These are phyloP conservation scores for Alternaria longipes DNA, from an alignment of 2,329 filamentous ascomycete species.

Conservation along the genomic window DNA sequence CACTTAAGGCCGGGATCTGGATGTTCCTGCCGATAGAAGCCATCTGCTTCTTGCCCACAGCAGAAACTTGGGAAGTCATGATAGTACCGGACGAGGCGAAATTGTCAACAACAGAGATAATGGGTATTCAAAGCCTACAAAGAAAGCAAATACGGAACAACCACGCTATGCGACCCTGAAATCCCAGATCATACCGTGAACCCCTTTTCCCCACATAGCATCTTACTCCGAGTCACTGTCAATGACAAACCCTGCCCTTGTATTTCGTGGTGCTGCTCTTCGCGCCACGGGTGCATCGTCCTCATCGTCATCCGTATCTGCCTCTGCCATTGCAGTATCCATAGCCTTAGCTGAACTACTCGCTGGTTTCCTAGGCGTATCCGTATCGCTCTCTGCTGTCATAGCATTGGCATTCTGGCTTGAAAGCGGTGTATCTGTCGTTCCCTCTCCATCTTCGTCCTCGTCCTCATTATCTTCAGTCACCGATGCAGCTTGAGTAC, in stretches of 20 bases:
- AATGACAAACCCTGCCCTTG: conserved; percentile 56
- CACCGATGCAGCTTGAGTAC: conserved; percentile 41
- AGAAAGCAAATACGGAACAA: neutral
- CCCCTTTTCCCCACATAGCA: accelerated
- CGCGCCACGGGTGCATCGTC: conserved; percentile 46
- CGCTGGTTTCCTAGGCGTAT: conserved; percentile 20
- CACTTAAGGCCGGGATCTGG: neutral
- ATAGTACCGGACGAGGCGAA: neutral
- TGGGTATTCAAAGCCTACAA: neutral
- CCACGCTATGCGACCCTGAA: neutral
- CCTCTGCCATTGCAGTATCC: conserved; percentile 41
- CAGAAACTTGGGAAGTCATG: neutral
- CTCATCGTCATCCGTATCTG: conserved; percentile 52
- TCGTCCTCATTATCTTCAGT: conserved; percentile 29
- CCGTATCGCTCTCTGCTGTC: conserved; percentile 22
- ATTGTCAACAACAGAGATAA: neutral
- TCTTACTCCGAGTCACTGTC: conserved; percentile 56
- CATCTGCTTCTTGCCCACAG: neutral
- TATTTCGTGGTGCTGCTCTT: conserved; percentile 48
- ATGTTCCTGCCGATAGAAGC: neutral
- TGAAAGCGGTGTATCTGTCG: conserved; percentile 53
- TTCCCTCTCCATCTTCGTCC: conserved; percentile 46
- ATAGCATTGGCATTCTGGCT: conserved; percentile 43
- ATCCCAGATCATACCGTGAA: neutral
- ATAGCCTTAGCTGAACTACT: conserved; percentile 9